These are phyloP conservation scores for Eremothecium cymbalariae DNA, from an alignment of 1,139 yeast genomes.

Conservation along the genomic window DNA sequence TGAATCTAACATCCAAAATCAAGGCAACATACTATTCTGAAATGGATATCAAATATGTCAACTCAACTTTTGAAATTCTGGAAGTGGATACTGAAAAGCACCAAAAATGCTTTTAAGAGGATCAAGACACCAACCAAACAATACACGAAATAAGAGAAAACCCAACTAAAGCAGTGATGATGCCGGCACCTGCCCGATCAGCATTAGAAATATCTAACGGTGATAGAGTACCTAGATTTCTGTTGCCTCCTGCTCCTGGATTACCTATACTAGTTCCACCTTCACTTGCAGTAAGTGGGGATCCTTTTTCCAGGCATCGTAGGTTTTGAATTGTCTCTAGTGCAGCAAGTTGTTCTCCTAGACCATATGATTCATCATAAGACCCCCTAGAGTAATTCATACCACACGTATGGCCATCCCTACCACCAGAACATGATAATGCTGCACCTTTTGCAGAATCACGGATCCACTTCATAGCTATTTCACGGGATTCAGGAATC, in stretches of 20 bases:
- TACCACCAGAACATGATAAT: constrained; percentile 61
- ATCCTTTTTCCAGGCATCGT: constrained; percentile 44
- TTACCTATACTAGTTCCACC: constrained; percentile 59
- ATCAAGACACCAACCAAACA: constrained; percentile 59
- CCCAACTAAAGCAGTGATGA: constrained; percentile 70
- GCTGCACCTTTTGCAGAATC: constrained; percentile 61
- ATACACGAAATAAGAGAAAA: constrained; percentile 56
- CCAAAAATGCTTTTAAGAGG: too few relatives aligned
- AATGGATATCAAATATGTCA: too few relatives aligned
- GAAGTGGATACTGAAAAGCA: too few relatives aligned
- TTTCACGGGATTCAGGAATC: constrained; percentile 41
- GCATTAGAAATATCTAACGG: constrained; percentile 49
- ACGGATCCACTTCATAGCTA: constrained; percentile 36
- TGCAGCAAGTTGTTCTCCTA: constrained; percentile 91
- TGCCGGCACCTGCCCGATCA: constrained; percentile 84
- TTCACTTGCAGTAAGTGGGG: constrained; percentile 48
- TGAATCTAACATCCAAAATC: too few relatives aligned
- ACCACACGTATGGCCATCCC: constrained; percentile 73
- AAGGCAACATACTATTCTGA: too few relatives aligned
- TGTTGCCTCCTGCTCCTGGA: constrained; percentile 50
- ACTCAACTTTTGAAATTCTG: too few relatives aligned
- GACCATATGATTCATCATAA: constrained; percentile 72
- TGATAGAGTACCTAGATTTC: constrained; percentile 32
- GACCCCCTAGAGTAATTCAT: constrained; percentile 46
- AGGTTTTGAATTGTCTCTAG: constrained; percentile 67